phyloP scores from a whole-genome alignment of 108 stramenopile species.

The Asterionellopsis glacialis region DNA sequence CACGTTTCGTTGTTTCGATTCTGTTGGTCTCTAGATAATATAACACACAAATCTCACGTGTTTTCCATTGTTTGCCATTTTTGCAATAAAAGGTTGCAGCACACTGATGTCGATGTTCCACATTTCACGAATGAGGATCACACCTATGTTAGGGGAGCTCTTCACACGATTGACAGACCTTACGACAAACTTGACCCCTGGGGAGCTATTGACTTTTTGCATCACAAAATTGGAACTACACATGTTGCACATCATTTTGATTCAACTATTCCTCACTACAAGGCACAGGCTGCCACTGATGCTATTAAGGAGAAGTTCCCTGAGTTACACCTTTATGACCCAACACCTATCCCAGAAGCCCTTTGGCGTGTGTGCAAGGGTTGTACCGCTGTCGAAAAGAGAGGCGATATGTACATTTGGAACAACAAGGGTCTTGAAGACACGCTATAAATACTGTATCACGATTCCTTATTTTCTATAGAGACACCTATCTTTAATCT shows the following conservation, averaged over 20 bases:
- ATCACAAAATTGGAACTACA: conserved; percentile 95
- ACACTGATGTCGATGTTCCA: conserved; percentile 95
- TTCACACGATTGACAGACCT: conserved; percentile 96
- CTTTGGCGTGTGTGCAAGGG: conserved; percentile 83
- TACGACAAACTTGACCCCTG: conserved; percentile 88
- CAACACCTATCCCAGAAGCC: conserved; percentile 82
- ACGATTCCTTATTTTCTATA: too few species aligned
- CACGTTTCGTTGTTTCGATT: neutral
- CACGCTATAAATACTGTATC: conserved; percentile 18
- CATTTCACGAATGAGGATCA: conserved; percentile 90
- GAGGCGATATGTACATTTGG: conserved; percentile 72
- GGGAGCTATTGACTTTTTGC: conserved; percentile 88
- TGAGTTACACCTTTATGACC: conserved; percentile 78
- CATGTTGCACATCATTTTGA: conserved; percentile 98
- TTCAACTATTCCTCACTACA: conserved; percentile 85
- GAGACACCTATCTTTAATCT: too few species aligned
- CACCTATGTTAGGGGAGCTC: conserved; percentile 93
- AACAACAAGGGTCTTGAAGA: conserved; percentile 68
- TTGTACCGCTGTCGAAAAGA: conserved; percentile 72
- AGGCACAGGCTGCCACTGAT: conserved; percentile 83
- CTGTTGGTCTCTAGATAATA: neutral
- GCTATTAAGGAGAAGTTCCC: conserved; percentile 84
- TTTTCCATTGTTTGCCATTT: neutral
- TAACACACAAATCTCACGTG: neutral
- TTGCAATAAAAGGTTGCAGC: conserved; percentile 78